These are phyloP conservation scores for Aspergillus cristatus DNA, from an alignment of 495 filamentous ascomycete species.

Conservation along the genomic window DNA sequence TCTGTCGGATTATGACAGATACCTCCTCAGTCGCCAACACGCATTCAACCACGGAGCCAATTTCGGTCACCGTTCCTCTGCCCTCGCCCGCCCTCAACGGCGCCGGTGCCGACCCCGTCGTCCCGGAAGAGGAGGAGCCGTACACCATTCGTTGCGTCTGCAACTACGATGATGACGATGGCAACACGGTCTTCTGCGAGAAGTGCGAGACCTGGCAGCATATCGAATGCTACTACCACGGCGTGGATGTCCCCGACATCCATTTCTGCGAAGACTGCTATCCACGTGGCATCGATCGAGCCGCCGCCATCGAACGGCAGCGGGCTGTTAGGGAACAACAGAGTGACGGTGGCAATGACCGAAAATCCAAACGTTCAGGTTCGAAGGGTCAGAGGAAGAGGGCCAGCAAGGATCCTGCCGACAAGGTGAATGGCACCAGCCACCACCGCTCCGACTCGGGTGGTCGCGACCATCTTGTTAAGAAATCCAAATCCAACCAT, in stretches of 20 bases:
- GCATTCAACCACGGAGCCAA: slow-evolving; percentile 54
- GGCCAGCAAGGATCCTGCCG: slow-evolving; percentile 32
- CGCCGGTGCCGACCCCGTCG: slow-evolving; percentile 43
- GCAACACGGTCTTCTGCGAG: slow-evolving; percentile 94
- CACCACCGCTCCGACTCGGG: slow-evolving; percentile 42
- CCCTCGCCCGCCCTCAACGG: slow-evolving; percentile 46
- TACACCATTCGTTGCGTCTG: slow-evolving; percentile 99
- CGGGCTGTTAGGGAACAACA: slow-evolving; percentile 46
- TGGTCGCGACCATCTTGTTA: slow-evolving; percentile 49
- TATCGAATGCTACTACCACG: slow-evolving; percentile 86
- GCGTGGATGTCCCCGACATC: slow-evolving; percentile 61
- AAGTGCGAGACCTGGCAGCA: slow-evolving; percentile 96
- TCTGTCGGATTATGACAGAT: slow-evolving; percentile 92
- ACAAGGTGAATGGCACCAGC: slow-evolving; percentile 22
- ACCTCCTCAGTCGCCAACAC: slow-evolving; percentile 51
- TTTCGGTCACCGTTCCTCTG: slow-evolving; percentile 50
- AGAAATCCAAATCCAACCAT: slow-evolving; percentile 71
- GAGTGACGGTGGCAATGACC: slow-evolving; percentile 44
- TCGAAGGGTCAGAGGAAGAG: slow-evolving; percentile 73
- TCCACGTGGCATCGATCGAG: slow-evolving; percentile 60
- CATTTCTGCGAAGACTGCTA: slow-evolving; percentile 86
- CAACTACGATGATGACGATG: slow-evolving; percentile 85
- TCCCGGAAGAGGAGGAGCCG: slow-evolving; percentile 69
- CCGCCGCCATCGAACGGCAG: slow-evolving; percentile 61
- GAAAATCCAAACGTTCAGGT: slow-evolving; percentile 57